Conservation (phyloP, 1,139 yeast species). For the Geotrichum klebahnii region DNA sequence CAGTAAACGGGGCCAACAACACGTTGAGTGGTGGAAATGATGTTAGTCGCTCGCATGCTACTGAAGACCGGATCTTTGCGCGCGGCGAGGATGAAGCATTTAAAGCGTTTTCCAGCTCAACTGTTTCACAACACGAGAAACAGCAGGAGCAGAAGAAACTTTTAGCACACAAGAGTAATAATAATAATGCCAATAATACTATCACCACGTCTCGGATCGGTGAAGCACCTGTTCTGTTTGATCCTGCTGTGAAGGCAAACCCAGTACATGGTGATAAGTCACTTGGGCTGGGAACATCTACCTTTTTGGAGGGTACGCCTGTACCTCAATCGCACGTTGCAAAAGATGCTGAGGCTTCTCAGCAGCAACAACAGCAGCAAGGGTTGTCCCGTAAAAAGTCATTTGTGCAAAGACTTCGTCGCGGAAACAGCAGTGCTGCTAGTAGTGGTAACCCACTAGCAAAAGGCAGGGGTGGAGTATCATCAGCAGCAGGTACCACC, state of each 20-base stretch:
- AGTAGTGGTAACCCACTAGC: no score
- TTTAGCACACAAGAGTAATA: not conserved
- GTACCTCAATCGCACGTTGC: slow-evolving; percentile 57
- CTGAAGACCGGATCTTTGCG: slow-evolving; percentile 37
- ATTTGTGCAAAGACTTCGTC: slow-evolving; percentile 59
- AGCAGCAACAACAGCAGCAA: slow-evolving; percentile 28
- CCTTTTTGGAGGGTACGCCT: slow-evolving; percentile 95
- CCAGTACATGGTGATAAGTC: slow-evolving; percentile 84
- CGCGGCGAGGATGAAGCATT: slow-evolving; percentile 38
- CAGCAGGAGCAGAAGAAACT: not conserved
- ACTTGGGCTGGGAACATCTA: slow-evolving; percentile 82
- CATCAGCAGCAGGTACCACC: slow-evolving; percentile 14
- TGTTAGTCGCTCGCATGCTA: slow-evolving; percentile 39
- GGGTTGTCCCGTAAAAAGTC: slow-evolving; percentile 55
- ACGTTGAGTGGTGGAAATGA: slow-evolving; percentile 57
- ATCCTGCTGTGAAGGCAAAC: slow-evolving; percentile 60
- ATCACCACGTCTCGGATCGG: slow-evolving; percentile 13
- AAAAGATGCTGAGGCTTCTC: slow-evolving; percentile 40
- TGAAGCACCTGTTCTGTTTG: slow-evolving; percentile 46
- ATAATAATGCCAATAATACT: not conserved
- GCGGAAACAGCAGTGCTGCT: slow-evolving; percentile 15
- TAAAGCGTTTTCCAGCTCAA: slow-evolving; percentile 23
- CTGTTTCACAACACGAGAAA: not conserved
- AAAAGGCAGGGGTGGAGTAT: no score
- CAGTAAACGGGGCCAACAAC: slow-evolving; percentile 90